Evolutionary conservation across 192 early-diverging fungal species (phyloP).

Genomic region (Entomortierella parvispora): DNA sequence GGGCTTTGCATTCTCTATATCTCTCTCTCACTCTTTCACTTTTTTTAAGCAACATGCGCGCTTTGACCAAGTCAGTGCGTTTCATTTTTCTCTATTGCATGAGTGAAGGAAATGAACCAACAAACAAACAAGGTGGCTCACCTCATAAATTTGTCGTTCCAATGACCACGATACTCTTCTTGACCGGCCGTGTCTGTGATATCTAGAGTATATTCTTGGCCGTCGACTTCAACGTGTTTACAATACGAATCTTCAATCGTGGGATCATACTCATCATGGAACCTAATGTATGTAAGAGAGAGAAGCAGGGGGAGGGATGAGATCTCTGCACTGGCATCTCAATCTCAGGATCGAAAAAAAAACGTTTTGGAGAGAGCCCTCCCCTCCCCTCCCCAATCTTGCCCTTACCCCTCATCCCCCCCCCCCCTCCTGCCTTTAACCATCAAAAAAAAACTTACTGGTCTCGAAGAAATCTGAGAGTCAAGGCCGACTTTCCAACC

Average conservation of each 20-base stretch:
- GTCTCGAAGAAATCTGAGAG: conserved; percentile 85
- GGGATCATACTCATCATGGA: conserved; percentile 41
- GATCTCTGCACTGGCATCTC: too few species aligned
- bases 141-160: conserved; percentile 46
- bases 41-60: too few species aligned
- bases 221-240: conserved; percentile 79
- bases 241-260: conserved; percentile 69
- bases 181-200: conserved; percentile 88
- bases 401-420: not conserved
- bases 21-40: too few species aligned
- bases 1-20: not conserved
- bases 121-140: too few species aligned
- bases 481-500: conserved; percentile 83
- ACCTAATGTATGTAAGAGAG: conserved; percentile 5
- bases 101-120: too few species aligned
- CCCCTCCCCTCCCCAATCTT: too few species aligned
- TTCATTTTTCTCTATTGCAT: too few species aligned
- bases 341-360: too few species aligned
- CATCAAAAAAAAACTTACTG: conserved; percentile 54
- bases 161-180: conserved; percentile 74
- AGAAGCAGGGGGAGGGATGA: too few species aligned
- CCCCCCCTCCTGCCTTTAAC: not conserved
- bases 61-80: too few species aligned
- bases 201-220: conserved; percentile 74
- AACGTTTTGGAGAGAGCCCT: too few species aligned